Base-by-base conservation (phyloP, 1,284 basidiomycete species). In the Ustilago sp. region DNA sequence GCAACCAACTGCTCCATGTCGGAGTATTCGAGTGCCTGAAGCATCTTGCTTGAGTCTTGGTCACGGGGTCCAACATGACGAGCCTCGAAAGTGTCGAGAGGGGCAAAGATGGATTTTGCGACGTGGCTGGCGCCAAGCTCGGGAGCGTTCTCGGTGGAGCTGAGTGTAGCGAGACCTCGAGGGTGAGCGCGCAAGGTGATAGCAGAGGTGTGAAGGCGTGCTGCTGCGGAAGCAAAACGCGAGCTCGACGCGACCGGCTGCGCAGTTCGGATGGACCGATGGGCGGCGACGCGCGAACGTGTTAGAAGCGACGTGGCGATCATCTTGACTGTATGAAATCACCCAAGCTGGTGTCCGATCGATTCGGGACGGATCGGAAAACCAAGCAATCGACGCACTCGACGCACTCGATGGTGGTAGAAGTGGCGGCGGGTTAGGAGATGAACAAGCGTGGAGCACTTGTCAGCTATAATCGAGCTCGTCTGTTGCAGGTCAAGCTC, bases 61-160 rank as follows among this genome's bases (percentile, higher is more conserved):
- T 70, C 63, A n/a, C 84, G 69, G 6, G 84, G 83, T 28, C 84
- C 84, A 34, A 85, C 64, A 61, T 85, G 84, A 32, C 84, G 77
- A 36, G 72, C 59, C 59, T 80, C 76, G 54, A 85, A 85, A 11
- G 75, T 67, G 68, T 85, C 84, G 43, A 84, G 76, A 3, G 83
- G 76, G 8, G 80, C 78, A 70, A 84, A 85, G 57, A 85, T 71
- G 39, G 78, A 80, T 52, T 72, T 65, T 34, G 77, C 74, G 43
- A 80, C 77, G 52, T 80, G 74, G 17, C 58, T 57, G 2, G 77
- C 66, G 38, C 77, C 74, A 17, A 80, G 74, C 57, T 80, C 70
- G 48, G 77, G 77, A 0, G 77, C 74, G 38, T 80, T 80, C 36
- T 77, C 74, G 41, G 74, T 77, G 31, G 74, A 77, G 64, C 70